Conservation (phyloP, 2,329 filamentous ascomycete species). For the Pyricularia pennisetigena region DNA sequence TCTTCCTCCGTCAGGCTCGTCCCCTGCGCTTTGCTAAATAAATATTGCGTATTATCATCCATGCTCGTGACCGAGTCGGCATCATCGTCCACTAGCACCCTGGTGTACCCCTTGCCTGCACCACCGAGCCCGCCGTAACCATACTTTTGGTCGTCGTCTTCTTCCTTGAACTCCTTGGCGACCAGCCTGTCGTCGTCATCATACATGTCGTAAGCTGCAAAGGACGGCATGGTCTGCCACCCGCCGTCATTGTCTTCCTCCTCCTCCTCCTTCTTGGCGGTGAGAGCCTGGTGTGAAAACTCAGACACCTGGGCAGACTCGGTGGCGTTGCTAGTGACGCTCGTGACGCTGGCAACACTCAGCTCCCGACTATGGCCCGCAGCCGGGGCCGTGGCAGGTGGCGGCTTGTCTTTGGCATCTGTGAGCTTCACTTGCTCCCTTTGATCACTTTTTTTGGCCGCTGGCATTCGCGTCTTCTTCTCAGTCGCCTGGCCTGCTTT, state of each 20-base stretch:
- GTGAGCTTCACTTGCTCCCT: not conserved
- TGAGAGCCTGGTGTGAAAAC: conserved; percentile 81
- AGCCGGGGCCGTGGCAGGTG: not conserved
- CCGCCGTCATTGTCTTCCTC: conserved; percentile 52
- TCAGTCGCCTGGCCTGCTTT: not conserved
- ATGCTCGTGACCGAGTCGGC: conserved; percentile 88
- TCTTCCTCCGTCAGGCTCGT: conserved; percentile 64
- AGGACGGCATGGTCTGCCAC: conserved; percentile 93
- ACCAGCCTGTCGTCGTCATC: conserved; percentile 86
- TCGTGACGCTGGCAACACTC: conserved; percentile 28
- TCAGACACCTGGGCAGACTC: conserved; percentile 50
- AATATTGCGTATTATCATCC: conserved; percentile 93
- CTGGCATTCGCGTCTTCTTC: not conserved
- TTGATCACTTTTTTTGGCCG: not conserved
- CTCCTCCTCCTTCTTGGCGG: conserved; percentile 43
- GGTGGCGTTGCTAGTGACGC: conserved; percentile 22
- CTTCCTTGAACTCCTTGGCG: conserved; percentile 66
- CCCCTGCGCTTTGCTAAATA: conserved; percentile 62
- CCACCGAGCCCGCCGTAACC: conserved; percentile 73
- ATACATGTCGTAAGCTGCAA: conserved; percentile 89
- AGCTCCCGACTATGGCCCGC: conserved; percentile 18
- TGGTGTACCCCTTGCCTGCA: conserved; percentile 89
- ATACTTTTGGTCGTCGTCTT: conserved; percentile 56
- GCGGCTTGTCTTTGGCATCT: not conserved
- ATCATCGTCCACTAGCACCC: conserved; percentile 92